Conservation (phyloP, 23 red algal species). For the Agarophyton chilense region DNA sequence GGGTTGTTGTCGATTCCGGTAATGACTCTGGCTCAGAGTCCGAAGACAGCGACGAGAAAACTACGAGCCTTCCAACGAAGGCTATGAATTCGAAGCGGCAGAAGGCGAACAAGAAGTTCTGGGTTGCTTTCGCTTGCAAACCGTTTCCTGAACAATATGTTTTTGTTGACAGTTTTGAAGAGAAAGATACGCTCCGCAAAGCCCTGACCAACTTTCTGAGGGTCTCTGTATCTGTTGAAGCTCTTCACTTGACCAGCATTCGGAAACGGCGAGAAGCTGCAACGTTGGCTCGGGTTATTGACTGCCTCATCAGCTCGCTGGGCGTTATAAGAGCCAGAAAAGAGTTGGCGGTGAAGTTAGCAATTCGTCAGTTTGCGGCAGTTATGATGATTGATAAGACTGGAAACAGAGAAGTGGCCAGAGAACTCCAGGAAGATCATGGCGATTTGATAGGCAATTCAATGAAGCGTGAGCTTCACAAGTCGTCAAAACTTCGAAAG, state of each 20-base stretch:
- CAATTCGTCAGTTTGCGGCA: background rate
- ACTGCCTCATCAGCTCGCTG: no score
- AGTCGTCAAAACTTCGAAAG: no score
- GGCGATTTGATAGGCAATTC: background rate
- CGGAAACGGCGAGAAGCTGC: background rate
- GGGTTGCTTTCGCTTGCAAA: background rate
- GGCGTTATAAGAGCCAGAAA: background rate
- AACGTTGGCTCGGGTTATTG: no score
- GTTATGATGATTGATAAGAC: slow-evolving; percentile 17
- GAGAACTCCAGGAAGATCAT: background rate
- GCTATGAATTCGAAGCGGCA: no score
- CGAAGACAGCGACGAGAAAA: no score
- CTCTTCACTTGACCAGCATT: background rate
- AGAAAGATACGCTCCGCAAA: no score
- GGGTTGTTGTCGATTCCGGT: no score
- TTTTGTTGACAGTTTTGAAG: no score
- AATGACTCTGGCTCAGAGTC: no score
- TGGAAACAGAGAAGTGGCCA: background rate
- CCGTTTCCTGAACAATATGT: no score
- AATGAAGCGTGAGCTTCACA: no score
- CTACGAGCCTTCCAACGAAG: no score
- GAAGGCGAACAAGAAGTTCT: background rate
- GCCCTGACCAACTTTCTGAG: slow-evolving; percentile 6
- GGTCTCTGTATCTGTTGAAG: background rate
- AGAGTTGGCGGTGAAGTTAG: background rate